Conservation (phyloP, 2,329 filamentous ascomycete species). For the Paecilomyces niveus region DNA sequence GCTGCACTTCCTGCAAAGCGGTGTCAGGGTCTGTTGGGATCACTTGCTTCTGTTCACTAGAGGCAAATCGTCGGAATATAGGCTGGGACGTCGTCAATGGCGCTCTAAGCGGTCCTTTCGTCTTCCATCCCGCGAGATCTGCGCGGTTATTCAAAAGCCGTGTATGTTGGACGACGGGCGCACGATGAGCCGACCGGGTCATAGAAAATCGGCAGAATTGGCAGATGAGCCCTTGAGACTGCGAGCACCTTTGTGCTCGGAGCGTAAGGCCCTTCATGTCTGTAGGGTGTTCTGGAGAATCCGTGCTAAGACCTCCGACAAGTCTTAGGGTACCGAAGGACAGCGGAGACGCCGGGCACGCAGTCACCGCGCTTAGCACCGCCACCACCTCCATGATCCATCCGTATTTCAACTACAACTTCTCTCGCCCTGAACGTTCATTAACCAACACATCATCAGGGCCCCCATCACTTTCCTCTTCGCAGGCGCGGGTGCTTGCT, state of each 20-base stretch:
- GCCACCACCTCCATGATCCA: slow-evolving; percentile 14
- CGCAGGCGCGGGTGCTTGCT: not conserved
- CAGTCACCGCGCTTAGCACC: slow-evolving; percentile 8
- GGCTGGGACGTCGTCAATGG: slow-evolving; percentile 2
- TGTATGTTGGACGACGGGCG: slow-evolving; percentile 15
- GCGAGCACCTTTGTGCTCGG: slow-evolving; percentile 17
- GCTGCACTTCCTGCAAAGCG: slow-evolving; percentile 23
- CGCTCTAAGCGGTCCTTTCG: slow-evolving; percentile 7
- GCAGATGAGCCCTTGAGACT: slow-evolving; percentile 22
- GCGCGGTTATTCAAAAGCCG: slow-evolving; percentile 5
- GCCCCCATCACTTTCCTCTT: not conserved
- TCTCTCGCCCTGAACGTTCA: not conserved
- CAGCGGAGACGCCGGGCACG: slow-evolving; percentile 24
- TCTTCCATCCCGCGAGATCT: slow-evolving; percentile 11
- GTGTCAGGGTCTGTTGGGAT: slow-evolving; percentile 10
- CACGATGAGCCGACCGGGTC: slow-evolving; percentile 11
- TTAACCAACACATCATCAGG: not conserved
- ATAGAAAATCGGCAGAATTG: slow-evolving; percentile 32
- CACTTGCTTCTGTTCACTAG: slow-evolving; percentile 7
- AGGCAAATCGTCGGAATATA: slow-evolving; percentile 12
- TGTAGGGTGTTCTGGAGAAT: slow-evolving; percentile 2
- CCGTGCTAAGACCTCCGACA: not conserved
- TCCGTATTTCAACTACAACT: slow-evolving; percentile 1
- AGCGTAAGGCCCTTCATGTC: slow-evolving; percentile 30
- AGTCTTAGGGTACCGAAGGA: slow-evolving; percentile 14